Conservation (phyloP, 176 grass and related monocot genomes). For the Rhipidocladum racemiflorum region DNA sequence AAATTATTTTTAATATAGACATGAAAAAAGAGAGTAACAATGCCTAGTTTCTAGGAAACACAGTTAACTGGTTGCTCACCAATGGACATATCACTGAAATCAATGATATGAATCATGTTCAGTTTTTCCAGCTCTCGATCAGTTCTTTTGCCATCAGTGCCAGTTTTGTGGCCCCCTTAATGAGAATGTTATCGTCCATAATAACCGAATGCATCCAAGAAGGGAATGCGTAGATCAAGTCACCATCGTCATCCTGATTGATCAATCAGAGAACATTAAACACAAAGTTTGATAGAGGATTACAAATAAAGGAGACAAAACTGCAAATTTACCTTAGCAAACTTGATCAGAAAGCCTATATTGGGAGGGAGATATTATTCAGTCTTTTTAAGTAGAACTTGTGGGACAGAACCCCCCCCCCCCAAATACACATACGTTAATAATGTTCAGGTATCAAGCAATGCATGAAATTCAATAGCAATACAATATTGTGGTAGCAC, state of each 20-base stretch:
- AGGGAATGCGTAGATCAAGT: constrained; percentile 39
- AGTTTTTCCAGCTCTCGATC: constrained; percentile 39
- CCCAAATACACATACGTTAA: constrained; percentile 12
- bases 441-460: constrained; percentile 9
- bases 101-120: constrained; percentile 80
- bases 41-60: neutral
- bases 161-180: constrained; percentile 35
- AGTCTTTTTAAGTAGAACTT: constrained; percentile 66
- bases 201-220: constrained; percentile 98
- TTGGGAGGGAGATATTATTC: constrained; percentile 77
- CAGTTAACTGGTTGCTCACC: constrained; percentile 47
- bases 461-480: neutral
- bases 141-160: constrained; percentile 33
- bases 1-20: neutral
- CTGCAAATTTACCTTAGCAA: constrained; percentile 59
- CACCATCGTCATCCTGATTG: constrained; percentile 56
- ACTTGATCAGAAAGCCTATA: constrained; percentile 52
- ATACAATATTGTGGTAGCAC: neutral
- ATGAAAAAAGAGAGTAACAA: constrained; percentile 1
- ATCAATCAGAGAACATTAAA: constrained; percentile 33
- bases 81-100: constrained; percentile 85
- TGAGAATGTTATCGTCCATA: constrained; percentile 97
- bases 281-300: neutral
- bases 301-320: constrained; percentile 21
- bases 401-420: constrained; percentile 76